These are phyloP conservation scores for Candida quercuum DNA, from an alignment of 805 yeast genomes.

Conservation along the genomic window DNA sequence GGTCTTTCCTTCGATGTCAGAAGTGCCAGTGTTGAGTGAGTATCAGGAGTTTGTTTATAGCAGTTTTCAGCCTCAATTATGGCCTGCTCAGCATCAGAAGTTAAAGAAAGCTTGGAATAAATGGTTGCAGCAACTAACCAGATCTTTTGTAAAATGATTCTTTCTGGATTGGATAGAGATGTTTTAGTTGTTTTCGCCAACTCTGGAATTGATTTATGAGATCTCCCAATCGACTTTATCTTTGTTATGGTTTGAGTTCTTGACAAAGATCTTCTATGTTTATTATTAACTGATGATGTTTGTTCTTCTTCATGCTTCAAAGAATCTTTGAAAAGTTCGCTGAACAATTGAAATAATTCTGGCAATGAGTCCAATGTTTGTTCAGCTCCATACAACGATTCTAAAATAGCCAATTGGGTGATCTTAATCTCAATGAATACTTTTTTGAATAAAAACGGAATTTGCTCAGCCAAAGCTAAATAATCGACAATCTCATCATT, in stretches of 20 bases:
- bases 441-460: conserved; percentile 6
- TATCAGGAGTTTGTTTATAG: conserved; percentile 38
- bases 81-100: conserved; percentile 63
- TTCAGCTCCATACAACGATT: conserved; percentile 50
- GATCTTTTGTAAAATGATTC: conserved; percentile 44
- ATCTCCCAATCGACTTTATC: conserved; percentile 14
- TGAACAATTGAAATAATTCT: conserved; percentile 56
- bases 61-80: conserved; percentile 63
- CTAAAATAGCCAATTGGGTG: conserved; percentile 69
- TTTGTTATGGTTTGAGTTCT: conserved; percentile 14
- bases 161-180: conserved; percentile 21
- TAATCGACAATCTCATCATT: conserved; percentile 37
- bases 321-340: conserved; percentile 38
- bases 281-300: neutral
- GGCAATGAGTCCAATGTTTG: conserved; percentile 61
- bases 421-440: conserved; percentile 61
- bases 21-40: conserved; percentile 40
- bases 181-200: neutral
- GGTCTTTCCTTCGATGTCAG: conserved; percentile 29
- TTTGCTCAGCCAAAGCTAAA: conserved; percentile 7
- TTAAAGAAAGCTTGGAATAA: conserved; percentile 49
- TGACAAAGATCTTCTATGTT: conserved; percentile 12
- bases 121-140: conserved; percentile 75
- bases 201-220: conserved; percentile 5
- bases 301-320: conserved; percentile 5